These are phyloP conservation scores for Podospora conica DNA, from an alignment of 495 filamentous ascomycete genomes.

Conservation along the genomic window DNA sequence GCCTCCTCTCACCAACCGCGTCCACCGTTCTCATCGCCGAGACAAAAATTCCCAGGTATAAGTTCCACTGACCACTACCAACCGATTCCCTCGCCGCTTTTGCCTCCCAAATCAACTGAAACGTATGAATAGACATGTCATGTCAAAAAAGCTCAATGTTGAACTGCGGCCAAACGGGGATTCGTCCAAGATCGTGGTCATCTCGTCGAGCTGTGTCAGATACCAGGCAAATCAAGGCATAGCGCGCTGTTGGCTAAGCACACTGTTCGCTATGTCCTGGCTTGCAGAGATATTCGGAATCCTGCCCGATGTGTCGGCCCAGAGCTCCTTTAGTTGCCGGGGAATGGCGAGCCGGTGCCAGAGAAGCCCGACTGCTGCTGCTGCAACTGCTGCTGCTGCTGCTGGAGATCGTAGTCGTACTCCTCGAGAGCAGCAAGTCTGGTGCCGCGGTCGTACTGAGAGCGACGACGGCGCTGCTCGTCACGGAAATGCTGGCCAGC, in stretches of 20 bases:
- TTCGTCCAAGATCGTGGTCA: conserved; percentile 22
- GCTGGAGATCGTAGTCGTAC: conserved; percentile 40
- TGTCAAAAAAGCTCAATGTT: conserved; percentile 13
- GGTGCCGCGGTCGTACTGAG: conserved; percentile 70
- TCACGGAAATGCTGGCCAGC: conserved; percentile 67
- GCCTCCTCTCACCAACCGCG: conserved; percentile 12
- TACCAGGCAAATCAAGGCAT: conserved; percentile 16
- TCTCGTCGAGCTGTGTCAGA: conserved; percentile 20
- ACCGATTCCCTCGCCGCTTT: not conserved
- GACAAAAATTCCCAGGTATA: conserved; percentile 1
- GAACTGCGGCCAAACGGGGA: conserved; percentile 16
- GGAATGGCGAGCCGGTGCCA: not conserved
- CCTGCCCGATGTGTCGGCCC: not conserved
- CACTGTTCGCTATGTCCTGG: not conserved
- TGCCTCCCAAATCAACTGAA: conserved; percentile 1
- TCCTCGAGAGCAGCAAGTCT: conserved; percentile 56
- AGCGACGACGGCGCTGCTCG: conserved; percentile 69
- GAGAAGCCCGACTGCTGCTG: not conserved
- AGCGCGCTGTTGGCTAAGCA: not conserved
- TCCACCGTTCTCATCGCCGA: conserved; percentile 5
- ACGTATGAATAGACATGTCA: conserved; percentile 12
- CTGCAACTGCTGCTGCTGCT: conserved; percentile 22
- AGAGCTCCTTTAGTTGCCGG: not conserved
- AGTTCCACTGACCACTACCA: not conserved
- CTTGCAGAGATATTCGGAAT: not conserved